Evolutionary conservation across 225 moss, liverwort and hornwort genomes (phyloP).

Genomic region (Lunularia cruciata): DNA sequence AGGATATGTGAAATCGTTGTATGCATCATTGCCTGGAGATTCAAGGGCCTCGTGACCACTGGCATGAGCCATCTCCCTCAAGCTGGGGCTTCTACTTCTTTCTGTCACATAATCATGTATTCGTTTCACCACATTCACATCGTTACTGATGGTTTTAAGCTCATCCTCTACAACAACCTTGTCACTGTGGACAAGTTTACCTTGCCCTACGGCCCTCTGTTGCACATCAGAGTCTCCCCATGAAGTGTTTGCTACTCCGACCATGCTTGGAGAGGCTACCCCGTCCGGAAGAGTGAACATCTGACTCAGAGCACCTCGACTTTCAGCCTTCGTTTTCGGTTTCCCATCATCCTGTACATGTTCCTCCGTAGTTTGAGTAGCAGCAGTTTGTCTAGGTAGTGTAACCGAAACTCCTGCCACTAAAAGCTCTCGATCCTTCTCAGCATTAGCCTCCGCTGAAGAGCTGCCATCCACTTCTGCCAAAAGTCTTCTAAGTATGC

Average conservation of each 20-base stretch:
- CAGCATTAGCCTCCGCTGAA: neutral
- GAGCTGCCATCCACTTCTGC: neutral
- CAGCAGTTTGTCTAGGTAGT: no score
- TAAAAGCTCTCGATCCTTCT: neutral
- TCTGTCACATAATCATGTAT: neutral
- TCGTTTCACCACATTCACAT: slow-evolving; percentile 6
- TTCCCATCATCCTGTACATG: no score
- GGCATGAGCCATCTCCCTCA: slow-evolving; percentile 34
- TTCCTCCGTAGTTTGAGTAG: no score
- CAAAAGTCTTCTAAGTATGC: neutral
- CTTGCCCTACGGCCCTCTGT: no score
- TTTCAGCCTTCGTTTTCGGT: no score
- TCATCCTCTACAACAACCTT: neutral
- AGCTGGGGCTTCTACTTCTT: slow-evolving; percentile 3
- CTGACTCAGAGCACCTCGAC: no score
- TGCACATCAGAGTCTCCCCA: no score
- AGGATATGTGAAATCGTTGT: neutral
- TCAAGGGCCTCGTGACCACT: neutral
- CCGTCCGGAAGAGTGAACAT: no score
- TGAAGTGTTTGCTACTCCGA: no score
- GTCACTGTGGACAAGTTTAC: neutral
- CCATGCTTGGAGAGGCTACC: no score
- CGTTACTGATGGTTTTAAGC: slow-evolving; percentile 2
- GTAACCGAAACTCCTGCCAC: neutral
- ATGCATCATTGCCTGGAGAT: neutral